Conservation (phyloP, 352 stramenopile genomes). For the Globisporangium spinosum region DNA sequence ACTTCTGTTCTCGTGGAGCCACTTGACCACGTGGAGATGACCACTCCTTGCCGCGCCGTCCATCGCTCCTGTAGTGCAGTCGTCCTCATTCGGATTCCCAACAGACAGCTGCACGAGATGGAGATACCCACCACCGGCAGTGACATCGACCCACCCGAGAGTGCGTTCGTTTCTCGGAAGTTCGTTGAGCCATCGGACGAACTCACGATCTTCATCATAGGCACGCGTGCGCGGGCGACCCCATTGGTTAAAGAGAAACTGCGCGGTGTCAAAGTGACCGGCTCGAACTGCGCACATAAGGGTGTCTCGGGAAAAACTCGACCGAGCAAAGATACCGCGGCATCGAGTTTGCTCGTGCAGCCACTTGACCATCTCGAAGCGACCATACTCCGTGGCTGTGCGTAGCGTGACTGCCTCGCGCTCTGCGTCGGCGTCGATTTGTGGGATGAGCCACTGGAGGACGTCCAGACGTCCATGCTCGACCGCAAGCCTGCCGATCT, state of each 20-base stretch:
- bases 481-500: not conserved
- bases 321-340: too few species aligned
- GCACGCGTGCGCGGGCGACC: not conserved
- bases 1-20: slow-evolving; percentile 5
- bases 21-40: not conserved
- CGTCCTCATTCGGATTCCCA: not conserved
- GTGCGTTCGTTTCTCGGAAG: not conserved
- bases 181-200: not conserved
- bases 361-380: slow-evolving; percentile 1
- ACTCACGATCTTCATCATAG: not conserved
- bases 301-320: too few species aligned
- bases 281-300: not conserved
- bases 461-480: not conserved
- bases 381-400: not conserved
- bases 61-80: not conserved
- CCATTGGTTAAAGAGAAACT: not conserved
- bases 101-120: not conserved
- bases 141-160: not conserved
- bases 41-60: not conserved
- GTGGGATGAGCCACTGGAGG: not conserved
- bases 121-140: not conserved
- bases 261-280: not conserved
- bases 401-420: not conserved
- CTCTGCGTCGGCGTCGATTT: not conserved
- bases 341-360: not conserved